Base-by-base conservation (phyloP, 83 land plant genomes). In the Thuja plicata region DNA sequence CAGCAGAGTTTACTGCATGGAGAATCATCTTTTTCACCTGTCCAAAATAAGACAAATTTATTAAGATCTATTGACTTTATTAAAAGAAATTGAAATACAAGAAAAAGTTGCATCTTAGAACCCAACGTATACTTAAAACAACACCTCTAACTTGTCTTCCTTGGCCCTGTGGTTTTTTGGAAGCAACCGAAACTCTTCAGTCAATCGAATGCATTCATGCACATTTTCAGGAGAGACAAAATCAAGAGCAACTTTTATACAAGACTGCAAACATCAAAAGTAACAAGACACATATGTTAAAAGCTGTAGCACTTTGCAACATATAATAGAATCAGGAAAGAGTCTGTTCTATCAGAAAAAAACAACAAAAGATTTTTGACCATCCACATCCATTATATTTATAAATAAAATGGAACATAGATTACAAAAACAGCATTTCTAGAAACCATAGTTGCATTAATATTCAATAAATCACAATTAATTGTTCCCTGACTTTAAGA, bases 171-270 rank as follows among this genome's bases (percentile, higher is more conserved):
- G 95, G 35, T 87, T 85, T 54, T 86, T 84, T 3, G 93, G 95
- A 40, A 94, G 93, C 24, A 38, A 24, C 9, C 94, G 87, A 45
- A 94, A 94, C 88, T 94, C 95, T 38, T 92, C 92, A 10, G 94
- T 92, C 77, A 94, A 77, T 2, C 94, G 88, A 48, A 94, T 55
- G 90, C 94, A 94, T 38, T 94, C 91, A 19, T 78, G 62, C 38
- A 94, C 66, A 60, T 94, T 94, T 91, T 94, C 94, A n/a, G 95
- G 94, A 37, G 95, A 94, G 9, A 94, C 95, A 76, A 94, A 94
- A 48, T 94, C 95, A 50, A 90, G 85, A 35, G 95, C 94, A 77
- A 94, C 95, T 88, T 94, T 93, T 21, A 91, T 94, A 77, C 96
- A 93, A 4, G 94, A 94, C 94, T 93, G 90, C 89, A 88, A 83